Conservation (phyloP, 805 yeast species). For the Yamadazyma kitorensis region DNA sequence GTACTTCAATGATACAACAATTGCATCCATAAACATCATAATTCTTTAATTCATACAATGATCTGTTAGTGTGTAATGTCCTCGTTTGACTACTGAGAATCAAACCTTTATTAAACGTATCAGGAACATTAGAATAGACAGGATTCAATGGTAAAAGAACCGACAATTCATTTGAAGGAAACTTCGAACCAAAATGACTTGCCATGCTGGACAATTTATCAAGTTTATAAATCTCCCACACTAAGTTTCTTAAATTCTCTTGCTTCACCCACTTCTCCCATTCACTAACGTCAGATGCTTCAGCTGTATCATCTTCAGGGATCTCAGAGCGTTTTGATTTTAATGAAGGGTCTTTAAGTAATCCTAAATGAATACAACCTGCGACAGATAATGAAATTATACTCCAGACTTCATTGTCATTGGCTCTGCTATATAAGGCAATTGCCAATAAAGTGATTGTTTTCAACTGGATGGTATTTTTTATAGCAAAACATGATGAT, state of each 20-base stretch:
- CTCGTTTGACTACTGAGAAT: constrained; percentile 9
- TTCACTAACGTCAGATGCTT: neutral
- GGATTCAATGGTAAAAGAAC: constrained; percentile 12
- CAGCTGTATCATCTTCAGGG: constrained; percentile 4
- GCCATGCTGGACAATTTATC: constrained; percentile 14
- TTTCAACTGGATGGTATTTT: constrained; percentile 10
- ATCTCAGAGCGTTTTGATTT: constrained; percentile 1
- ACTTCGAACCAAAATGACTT: constrained; percentile 12
- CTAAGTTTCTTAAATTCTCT: constrained; percentile 11
- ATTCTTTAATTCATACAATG: neutral
- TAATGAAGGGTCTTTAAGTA: constrained; percentile 9
- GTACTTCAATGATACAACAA: constrained; percentile 12
- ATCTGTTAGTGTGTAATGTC: constrained; percentile 2
- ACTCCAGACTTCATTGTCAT: constrained; percentile 16
- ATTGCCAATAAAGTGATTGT: constrained; percentile 15
- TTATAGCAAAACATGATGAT: constrained; percentile 14
- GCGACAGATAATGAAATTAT: constrained; percentile 14
- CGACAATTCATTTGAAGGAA: constrained; percentile 11
- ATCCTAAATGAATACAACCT: constrained; percentile 16
- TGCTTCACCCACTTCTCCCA: constrained; percentile 14
- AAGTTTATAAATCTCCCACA: constrained; percentile 18
- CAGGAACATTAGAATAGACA: constrained; percentile 10
- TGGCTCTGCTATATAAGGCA: constrained; percentile 12
- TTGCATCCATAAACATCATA: constrained; percentile 11
- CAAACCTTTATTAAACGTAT: constrained; percentile 3